These are phyloP conservation scores for Elsinoe batatas DNA, from an alignment of 2,329 filamentous ascomycete genomes.

Conservation along the genomic window DNA sequence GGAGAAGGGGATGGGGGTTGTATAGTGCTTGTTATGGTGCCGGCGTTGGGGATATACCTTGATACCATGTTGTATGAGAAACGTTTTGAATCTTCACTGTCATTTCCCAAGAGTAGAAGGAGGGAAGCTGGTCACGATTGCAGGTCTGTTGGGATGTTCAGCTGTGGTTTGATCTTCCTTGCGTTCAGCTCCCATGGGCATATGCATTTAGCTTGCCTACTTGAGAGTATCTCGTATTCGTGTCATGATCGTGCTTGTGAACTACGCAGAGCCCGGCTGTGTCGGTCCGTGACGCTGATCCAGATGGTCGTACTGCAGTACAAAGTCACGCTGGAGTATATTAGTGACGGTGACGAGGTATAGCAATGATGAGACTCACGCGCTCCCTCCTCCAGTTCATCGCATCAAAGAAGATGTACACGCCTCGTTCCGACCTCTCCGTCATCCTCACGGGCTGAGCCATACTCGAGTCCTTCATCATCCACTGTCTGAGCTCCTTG, in stretches of 20 bases:
- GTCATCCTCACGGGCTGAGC: slow-evolving; percentile 34
- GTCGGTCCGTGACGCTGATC: slow-evolving; percentile 32
- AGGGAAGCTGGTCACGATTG: not conserved
- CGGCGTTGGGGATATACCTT: slow-evolving; percentile 6
- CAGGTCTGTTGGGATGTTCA: not conserved
- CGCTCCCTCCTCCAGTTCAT: slow-evolving; percentile 44
- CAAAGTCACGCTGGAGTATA: slow-evolving; percentile 36
- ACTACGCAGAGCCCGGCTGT: slow-evolving; percentile 12
- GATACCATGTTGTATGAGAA: slow-evolving; percentile 6
- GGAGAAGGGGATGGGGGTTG: not conserved
- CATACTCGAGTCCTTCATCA: slow-evolving; percentile 43
- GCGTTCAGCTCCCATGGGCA: not conserved
- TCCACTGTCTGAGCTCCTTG: slow-evolving; percentile 44
- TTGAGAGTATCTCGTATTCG: not conserved
- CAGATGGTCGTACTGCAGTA: slow-evolving; percentile 43
- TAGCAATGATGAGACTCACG: slow-evolving; percentile 23
- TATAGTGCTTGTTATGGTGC: not conserved
- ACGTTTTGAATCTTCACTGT: not conserved
- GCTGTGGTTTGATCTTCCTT: not conserved
- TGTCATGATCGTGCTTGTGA: not conserved
- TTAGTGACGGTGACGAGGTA: slow-evolving; percentile 11
- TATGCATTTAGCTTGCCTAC: not conserved
- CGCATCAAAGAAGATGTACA: slow-evolving; percentile 47
- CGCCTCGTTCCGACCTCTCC: slow-evolving; percentile 40
- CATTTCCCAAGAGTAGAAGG: not conserved